phyloP scores from a whole-genome alignment of 2,329 filamentous ascomycete species.

The Biscogniauxia mediterranea region DNA sequence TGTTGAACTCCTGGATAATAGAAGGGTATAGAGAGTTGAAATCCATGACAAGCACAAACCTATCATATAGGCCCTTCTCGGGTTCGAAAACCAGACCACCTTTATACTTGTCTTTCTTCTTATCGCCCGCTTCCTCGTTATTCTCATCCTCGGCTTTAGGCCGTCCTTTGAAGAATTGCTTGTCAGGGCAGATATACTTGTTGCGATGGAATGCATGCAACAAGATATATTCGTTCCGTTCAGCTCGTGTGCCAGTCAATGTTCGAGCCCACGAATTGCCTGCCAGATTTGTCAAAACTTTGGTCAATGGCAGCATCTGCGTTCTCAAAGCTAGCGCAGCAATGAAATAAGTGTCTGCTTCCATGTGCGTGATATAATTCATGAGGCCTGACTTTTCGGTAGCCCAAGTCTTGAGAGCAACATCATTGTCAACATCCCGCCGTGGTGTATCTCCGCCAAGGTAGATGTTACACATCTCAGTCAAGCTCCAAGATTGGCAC shows the following conservation, averaged over 20 bases:
- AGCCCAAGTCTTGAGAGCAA: constrained; percentile 82
- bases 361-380: constrained; percentile 91
- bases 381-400: constrained; percentile 80
- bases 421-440: constrained; percentile 85
- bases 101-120: constrained; percentile 99
- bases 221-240: constrained; percentile 98
- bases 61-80: constrained; percentile 96
- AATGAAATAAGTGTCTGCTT: constrained; percentile 94
- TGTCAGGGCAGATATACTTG: constrained; percentile 98
- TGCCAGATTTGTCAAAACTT: constrained; percentile 92
- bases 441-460: constrained; percentile 70
- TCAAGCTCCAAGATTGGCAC: constrained; percentile 96
- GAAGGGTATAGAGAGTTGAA: constrained; percentile 99
- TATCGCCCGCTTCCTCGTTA: constrained; percentile 67
- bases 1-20: constrained; percentile 99
- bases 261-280: constrained; percentile 98
- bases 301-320: constrained; percentile 90
- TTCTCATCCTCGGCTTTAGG: constrained; percentile 70
- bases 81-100: constrained; percentile 98
- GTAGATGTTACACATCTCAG: constrained; percentile 94
- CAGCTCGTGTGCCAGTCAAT: constrained; percentile 89
- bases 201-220: constrained; percentile 95
- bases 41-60: constrained; percentile 98
- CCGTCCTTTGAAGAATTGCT: constrained; percentile 76
- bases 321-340: constrained; percentile 84